A percentile compares a stretch with the other conserved stretches of the same genome.
Conservation (phyloP, 1,284 basidiomycete species). For the Neonothopanus nambi region DNA sequence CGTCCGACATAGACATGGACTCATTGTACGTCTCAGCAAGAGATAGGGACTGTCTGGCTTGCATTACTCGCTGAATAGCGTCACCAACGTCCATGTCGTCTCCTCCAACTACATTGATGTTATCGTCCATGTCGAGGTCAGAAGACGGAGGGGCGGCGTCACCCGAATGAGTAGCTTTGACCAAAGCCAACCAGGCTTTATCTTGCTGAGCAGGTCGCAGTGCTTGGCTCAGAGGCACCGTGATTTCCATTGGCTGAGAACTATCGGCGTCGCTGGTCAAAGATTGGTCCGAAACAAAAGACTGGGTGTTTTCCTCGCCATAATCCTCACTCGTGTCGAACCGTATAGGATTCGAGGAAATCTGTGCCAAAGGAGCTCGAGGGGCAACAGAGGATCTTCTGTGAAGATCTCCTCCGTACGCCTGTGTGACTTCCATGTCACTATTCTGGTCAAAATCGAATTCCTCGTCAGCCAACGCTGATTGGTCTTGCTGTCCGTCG, state of each 20-base stretch:
- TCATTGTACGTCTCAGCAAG: conserved; percentile 34
- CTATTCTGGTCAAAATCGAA: conserved; percentile 37
- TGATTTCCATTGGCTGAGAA: conserved; percentile 65
- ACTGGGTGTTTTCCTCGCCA: conserved; percentile 38
- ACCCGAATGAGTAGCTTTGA: conserved; percentile 65
- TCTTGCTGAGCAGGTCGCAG: conserved; percentile 50
- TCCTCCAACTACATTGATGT: conserved; percentile 38
- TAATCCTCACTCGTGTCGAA: conserved; percentile 16
- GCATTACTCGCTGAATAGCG: conserved; percentile 2
- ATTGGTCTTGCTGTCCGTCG: conserved; percentile 20
- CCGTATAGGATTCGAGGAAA: conserved; percentile 22
- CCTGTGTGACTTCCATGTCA: conserved; percentile 61
- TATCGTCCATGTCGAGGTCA: conserved; percentile 36
- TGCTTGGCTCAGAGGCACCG: conserved; percentile 60
- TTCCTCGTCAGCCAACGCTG: conserved; percentile 19
- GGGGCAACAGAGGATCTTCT: conserved; percentile 44
- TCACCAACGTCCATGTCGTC: conserved; percentile 46
- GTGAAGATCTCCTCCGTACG: conserved; percentile 47
- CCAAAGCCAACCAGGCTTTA: conserved; percentile 64
- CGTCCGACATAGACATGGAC: conserved; percentile 55
- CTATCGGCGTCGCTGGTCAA: conserved; percentile 32
- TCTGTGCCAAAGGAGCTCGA: conserved; percentile 36
- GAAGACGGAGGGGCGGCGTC: conserved; percentile 29
- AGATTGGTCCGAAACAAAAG: conserved; percentile 27
- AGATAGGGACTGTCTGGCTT: conserved; percentile 25